A percentile compares a stretch with the other conserved stretches of the same genome.
Evolutionary conservation across 345 rosid genomes (phyloP).

Genomic region (Bruguiera parviflora): DNA sequence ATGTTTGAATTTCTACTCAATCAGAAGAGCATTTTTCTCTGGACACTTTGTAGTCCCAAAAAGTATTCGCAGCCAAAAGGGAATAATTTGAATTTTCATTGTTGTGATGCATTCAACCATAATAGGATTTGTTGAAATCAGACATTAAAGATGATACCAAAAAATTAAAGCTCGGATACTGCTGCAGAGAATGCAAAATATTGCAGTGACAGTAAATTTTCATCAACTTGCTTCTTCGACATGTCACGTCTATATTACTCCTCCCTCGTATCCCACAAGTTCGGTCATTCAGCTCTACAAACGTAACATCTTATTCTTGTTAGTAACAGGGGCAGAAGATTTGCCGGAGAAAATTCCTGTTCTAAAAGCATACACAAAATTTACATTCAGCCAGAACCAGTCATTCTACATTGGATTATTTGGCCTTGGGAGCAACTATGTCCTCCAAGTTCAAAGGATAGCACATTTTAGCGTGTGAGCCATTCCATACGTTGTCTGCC

Average conservation of each 20-base stretch:
- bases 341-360: not conserved
- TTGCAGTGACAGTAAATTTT: too few species aligned
- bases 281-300: not conserved
- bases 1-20: too few species aligned
- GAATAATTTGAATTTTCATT: too few species aligned
- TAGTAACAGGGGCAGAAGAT: not conserved
- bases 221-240: not conserved
- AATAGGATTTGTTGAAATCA: too few species aligned
- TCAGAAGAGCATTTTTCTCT: too few species aligned
- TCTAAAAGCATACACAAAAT: not conserved
- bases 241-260: not conserved
- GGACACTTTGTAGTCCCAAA: too few species aligned
- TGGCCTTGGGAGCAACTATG: slow-evolving; percentile 32
- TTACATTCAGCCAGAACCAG: not conserved
- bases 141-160: too few species aligned
- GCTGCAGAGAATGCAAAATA: too few species aligned
- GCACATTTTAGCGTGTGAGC: slow-evolving; percentile 75
- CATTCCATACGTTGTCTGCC: slow-evolving; percentile 87
- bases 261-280: not conserved
- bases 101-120: too few species aligned
- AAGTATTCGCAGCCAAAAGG: too few species aligned
- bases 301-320: not conserved
- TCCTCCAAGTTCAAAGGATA: slow-evolving; percentile 65
- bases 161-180: too few species aligned
- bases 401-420: slow-evolving; percentile 4